Conservation (phyloP, 495 filamentous ascomycete species). For the Lasiosphaeriaceae sp. region DNA sequence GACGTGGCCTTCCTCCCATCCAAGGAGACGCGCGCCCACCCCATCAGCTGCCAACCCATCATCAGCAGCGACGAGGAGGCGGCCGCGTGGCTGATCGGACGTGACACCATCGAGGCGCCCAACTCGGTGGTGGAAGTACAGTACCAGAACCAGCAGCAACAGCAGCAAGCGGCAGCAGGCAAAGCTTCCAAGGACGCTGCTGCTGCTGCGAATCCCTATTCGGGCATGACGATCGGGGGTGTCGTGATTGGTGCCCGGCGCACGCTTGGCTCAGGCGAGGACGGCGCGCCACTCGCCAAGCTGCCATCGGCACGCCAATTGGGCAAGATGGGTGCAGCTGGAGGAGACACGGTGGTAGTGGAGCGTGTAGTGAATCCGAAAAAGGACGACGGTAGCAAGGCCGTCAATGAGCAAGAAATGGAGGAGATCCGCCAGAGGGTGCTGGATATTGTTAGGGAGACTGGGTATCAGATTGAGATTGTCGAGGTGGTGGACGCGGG, state of each 20-base stretch:
- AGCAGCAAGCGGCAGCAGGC: conserved; percentile 27
- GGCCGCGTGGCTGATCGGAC: conserved; percentile 50
- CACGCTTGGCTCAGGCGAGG: conserved; percentile 33
- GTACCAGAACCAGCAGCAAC: conserved; percentile 10
- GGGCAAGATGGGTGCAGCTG: conserved; percentile 5
- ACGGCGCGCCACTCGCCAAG: conserved; percentile 32
- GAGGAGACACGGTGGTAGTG: conserved; percentile 32
- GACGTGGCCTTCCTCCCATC: conserved; percentile 90
- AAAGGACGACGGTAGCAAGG: conserved; percentile 52
- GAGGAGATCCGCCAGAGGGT: conserved; percentile 60
- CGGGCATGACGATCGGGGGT: conserved; percentile 42
- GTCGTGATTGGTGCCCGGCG: conserved; percentile 54
- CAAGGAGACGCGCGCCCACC: conserved; percentile 70
- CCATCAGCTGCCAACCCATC: conserved; percentile 74
- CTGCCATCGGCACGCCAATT: conserved; percentile 33
- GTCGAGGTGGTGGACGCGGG: conserved; percentile 43
- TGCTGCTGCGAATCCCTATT: not conserved
- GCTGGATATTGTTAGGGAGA: conserved; percentile 45
- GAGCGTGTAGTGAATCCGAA: conserved; percentile 9
- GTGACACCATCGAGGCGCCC: conserved; percentile 49
- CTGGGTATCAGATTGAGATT: conserved; percentile 54
- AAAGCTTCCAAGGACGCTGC: conserved; percentile 22
- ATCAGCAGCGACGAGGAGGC: conserved; percentile 54
- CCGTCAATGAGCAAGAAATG: conserved; percentile 48
- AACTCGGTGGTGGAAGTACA: conserved; percentile 44